Evolutionary conservation across 164 flowering plant species (phyloP), one percentile per base, ranked within the genome.

Genomic region (Vitis rotundifolia): DNA sequence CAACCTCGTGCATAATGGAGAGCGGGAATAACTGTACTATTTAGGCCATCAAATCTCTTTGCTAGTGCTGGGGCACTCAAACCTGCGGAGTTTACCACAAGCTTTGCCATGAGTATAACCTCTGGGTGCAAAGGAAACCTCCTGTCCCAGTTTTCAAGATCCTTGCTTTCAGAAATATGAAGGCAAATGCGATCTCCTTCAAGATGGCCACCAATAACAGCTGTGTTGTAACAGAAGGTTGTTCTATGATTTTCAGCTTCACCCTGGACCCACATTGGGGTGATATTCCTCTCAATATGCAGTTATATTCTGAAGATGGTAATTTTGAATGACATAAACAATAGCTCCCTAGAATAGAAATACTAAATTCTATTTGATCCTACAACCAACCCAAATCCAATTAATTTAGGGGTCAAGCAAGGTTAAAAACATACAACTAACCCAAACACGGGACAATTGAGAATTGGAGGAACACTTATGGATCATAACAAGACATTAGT

Each of bases 1-100:
- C 91, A 91, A 53, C 99, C 99, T 52, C 94, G 91, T 63, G 99
- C 97, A 80, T 78, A 92, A 74, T 86, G 79, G n/a, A 89, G 54
- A 15, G 72, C 57, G 37, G 91, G 94, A 77, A 85, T 74, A 65
- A 68, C 51, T 59, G 66, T 68, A 69, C 19, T 51, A 50, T 71
- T 19, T 1, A 87, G 44, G 71, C 89, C 91, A 37, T 49, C n/a
- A 51, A 92, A 80, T 80, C 93, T 85, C 80, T 73, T 89, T 44
- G 97, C 93, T 75, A 92, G 82, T 50, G 82, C 72, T 16, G 79
- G 70, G 7, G 99, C 92, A 79, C 91, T 77, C 73, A 94, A 72
- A 66, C 99, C 97, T 37, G 95, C 85, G 19, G 91, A 83, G 73
- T 92, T 92, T 67, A 94, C 88, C 2, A 90, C 88, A 68, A 92